Conservation (phyloP, 805 yeast species). For the Groenewaldozyma tartarivorans region DNA sequence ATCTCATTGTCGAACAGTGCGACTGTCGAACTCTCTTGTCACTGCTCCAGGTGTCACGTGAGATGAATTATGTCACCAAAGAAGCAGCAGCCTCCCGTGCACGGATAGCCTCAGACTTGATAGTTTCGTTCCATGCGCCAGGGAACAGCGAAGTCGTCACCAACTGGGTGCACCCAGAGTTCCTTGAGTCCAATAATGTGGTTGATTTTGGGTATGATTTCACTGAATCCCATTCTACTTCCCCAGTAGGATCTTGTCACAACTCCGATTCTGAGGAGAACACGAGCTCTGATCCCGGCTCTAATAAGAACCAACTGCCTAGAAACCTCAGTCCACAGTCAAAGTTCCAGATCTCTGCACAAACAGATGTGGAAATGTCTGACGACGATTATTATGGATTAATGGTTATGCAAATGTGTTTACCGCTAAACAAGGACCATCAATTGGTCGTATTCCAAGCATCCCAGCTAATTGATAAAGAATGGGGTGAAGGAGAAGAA, state of each 20-base stretch:
- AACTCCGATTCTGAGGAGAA: conserved; percentile 4
- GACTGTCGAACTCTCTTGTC: conserved; percentile 7
- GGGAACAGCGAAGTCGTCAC: conserved; percentile 1
- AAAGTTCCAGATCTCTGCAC: conserved; percentile 5
- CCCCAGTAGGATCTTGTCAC: conserved; percentile 5
- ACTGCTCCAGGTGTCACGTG: conserved; percentile 6
- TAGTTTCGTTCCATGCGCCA: conserved; percentile 4
- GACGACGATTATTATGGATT: conserved; percentile 12
- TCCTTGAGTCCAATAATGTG: conserved; percentile 8
- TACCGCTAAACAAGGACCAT: conserved; percentile 1
- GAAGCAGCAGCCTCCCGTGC: conserved; percentile 5
- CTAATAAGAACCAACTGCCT: neutral
- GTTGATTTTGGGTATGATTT: conserved; percentile 6
- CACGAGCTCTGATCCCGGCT: neutral
- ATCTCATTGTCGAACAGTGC: conserved; percentile 6
- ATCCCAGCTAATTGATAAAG: conserved; percentile 11
- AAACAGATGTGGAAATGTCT: conserved; percentile 7
- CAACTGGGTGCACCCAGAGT: conserved; percentile 6
- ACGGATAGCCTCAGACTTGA: conserved; percentile 3
- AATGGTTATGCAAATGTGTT: conserved; percentile 7
- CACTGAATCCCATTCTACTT: conserved; percentile 3
- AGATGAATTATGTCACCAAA: conserved; percentile 8
- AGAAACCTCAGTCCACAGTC: conserved; percentile 9
- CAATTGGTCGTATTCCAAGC: conserved; percentile 1
- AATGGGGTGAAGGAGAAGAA: conserved; percentile 9